Percentiles rank a stretch among this genome's conserved stretches.
Conservation (phyloP, 1,284 basidiomycete genomes). For the Phellopilus nigrolimitatus region DNA sequence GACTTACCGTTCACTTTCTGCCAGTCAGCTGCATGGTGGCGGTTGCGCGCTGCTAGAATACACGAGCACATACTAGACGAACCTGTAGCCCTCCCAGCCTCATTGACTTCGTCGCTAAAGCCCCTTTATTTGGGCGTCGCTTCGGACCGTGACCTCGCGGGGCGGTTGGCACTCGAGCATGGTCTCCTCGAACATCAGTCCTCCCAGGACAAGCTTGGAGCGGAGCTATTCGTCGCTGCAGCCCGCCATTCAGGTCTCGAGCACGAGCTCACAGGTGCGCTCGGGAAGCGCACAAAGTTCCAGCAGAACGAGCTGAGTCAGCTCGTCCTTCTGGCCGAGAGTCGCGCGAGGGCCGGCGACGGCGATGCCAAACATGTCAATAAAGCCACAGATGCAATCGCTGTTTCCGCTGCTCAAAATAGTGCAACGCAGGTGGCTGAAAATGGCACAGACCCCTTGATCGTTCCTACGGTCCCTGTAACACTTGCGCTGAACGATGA, state of each 20-base stretch:
- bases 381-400: not conserved
- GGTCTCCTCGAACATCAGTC: slow-evolving; percentile 77
- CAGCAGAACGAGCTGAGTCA: slow-evolving; percentile 85
- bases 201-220: slow-evolving; percentile 74
- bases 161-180: slow-evolving; percentile 72
- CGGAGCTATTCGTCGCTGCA: slow-evolving; percentile 76
- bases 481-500: slow-evolving; percentile 90
- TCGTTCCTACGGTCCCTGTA: slow-evolving; percentile 55
- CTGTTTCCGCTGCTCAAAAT: not conserved
- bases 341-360: slow-evolving; percentile 42
- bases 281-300: slow-evolving; percentile 94
- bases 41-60: slow-evolving; percentile 65
- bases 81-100: slow-evolving; percentile 57
- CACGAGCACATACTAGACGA: slow-evolving; percentile 89
- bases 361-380: slow-evolving; percentile 18
- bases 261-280: slow-evolving; percentile 90
- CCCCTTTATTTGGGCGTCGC: slow-evolving; percentile 40
- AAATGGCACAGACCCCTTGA: slow-evolving; percentile 22
- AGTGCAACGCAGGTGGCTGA: slow-evolving; percentile 16
- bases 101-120: slow-evolving; percentile 45
- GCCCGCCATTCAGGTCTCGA: slow-evolving; percentile 75
- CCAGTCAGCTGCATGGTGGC: slow-evolving; percentile 69
- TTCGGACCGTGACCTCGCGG: slow-evolving; percentile 58
- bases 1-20: slow-evolving; percentile 44
- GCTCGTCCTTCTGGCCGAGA: slow-evolving; percentile 91